Evolutionary conservation across 768 basidiomycete species (phyloP).

Genomic region (Naematelia aurantialba): DNA sequence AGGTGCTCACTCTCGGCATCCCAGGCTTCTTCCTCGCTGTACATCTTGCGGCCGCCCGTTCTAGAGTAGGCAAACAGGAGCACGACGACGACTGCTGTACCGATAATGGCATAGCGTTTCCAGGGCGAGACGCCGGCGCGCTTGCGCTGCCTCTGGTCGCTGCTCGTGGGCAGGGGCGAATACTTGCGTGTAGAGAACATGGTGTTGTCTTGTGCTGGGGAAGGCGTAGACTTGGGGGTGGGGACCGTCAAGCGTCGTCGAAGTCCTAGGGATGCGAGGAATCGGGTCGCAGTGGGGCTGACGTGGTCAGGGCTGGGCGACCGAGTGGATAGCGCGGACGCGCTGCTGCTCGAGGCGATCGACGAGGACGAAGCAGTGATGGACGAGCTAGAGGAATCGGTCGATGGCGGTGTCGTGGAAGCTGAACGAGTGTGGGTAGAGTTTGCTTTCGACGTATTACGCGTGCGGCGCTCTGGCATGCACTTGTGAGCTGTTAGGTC

Average conservation of each 20-base stretch:
- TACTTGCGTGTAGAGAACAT: conserved; percentile 48
- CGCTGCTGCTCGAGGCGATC: neutral
- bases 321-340: neutral
- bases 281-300: too few relatives aligned
- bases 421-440: conserved; percentile 3
- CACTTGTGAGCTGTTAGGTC: neutral
- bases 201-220: conserved; percentile 5
- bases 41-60: conserved; percentile 1
- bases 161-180: conserved; percentile 39
- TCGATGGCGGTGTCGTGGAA: neutral
- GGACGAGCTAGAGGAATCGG: neutral
- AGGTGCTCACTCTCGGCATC: conserved; percentile 36
- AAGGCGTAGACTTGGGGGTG: too few relatives aligned
- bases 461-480: neutral
- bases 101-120: conserved; percentile 44
- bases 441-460: neutral
- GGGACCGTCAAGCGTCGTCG: neutral
- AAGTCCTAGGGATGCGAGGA: conserved; percentile 1
- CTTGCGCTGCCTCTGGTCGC: conserved; percentile 18
- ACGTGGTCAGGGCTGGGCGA: neutral
- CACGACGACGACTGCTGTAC: conserved; percentile 29
- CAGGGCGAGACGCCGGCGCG: conserved; percentile 35
- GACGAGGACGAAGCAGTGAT: neutral
- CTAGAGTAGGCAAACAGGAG: conserved; percentile 23
- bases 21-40: conserved; percentile 16